phyloP scores from a whole-genome alignment of 257 asterid genomes.

The Solanum bulbocastanum region DNA sequence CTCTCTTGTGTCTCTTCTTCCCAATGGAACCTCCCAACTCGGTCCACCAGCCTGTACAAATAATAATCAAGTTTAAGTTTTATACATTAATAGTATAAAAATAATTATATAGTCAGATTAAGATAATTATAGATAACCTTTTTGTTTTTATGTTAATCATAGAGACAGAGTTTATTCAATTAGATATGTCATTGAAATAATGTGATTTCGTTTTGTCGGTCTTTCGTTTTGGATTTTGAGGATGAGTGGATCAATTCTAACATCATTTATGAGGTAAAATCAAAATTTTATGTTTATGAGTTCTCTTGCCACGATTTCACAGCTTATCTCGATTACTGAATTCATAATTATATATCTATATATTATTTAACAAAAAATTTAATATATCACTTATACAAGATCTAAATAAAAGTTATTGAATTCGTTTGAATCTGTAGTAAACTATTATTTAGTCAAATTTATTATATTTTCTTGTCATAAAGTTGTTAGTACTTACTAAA shows the following conservation, averaged over 20 bases:
- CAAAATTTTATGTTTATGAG: neutral
- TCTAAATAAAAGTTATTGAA: neutral
- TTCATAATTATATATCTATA: neutral
- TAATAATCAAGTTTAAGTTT: neutral
- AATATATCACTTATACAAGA: neutral
- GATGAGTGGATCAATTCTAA: neutral
- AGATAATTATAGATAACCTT: neutral
- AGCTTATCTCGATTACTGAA: neutral
- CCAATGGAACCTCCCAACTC: slow-evolving; percentile 40
- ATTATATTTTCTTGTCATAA: neutral
- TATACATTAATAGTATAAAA: neutral
- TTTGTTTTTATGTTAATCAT: too few species aligned
- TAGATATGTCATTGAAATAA: neutral
- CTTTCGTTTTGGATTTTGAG: neutral
- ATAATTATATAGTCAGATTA: neutral
- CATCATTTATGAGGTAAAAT: too few species aligned
- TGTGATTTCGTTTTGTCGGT: neutral
- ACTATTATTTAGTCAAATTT: neutral
- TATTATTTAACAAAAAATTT: neutral
- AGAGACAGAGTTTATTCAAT: neutral
- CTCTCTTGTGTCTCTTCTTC: slow-evolving; percentile 39
- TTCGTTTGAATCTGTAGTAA: neutral
- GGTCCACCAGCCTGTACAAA: slow-evolving; percentile 34
- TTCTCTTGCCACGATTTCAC: neutral
- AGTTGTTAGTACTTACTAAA: slow-evolving; percentile 8